Evolutionary conservation across 345 rosid genomes (phyloP).

Genomic region (Excoecaria agallocha): DNA sequence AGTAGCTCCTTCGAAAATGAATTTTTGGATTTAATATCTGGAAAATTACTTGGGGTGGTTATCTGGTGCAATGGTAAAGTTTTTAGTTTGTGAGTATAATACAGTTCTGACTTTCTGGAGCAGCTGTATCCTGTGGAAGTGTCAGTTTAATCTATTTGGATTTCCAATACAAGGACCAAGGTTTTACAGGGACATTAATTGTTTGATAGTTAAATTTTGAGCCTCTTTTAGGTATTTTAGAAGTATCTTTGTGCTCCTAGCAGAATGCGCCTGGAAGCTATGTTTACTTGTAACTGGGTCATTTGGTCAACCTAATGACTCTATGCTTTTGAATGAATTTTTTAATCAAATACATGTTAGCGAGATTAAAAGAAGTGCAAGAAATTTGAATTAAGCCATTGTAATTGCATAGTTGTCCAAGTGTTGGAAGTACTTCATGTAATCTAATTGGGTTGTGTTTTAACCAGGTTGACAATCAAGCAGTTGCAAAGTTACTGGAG

Average conservation of each 20-base stretch:
- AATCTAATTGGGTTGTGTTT: conserved; percentile 22
- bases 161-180: background rate
- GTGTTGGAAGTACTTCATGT: background rate
- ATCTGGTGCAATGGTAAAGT: too few relatives aligned
- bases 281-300: background rate
- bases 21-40: too few relatives aligned
- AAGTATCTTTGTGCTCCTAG: background rate
- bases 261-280: background rate
- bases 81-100: too few relatives aligned
- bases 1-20: background rate
- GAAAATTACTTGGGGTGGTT: too few relatives aligned
- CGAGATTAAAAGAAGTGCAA: background rate
- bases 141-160: background rate
- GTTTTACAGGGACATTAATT: background rate
- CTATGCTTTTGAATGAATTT: background rate
- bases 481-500: conserved; percentile 83
- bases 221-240: background rate
- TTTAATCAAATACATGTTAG: background rate
- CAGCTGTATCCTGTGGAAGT: background rate
- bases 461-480: conserved; percentile 80
- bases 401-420: background rate
- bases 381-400: background rate
- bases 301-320: background rate
- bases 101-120: too few relatives aligned
- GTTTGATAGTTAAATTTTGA: background rate